Evolutionary conservation across 345 rosid species (phyloP).

Genomic region (Schrenkiella parvula): DNA sequence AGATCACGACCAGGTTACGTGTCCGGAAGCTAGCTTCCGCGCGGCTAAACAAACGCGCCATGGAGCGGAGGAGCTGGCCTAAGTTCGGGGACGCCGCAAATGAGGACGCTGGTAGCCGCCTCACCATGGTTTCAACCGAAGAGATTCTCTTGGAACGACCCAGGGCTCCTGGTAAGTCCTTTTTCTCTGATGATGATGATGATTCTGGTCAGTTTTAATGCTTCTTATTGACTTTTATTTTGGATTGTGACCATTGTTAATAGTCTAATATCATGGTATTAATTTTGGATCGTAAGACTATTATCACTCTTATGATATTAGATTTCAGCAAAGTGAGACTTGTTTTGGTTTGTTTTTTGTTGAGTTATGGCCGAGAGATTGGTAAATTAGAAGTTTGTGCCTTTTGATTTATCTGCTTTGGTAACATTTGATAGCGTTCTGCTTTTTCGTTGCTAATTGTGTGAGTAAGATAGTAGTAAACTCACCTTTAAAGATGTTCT

Average conservation of each 20-base stretch:
- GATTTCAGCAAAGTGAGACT: not conserved
- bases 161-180: conserved; percentile 45
- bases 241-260: no score
- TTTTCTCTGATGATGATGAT: not conserved
- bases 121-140: conserved; percentile 77
- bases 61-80: conserved; percentile 61
- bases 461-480: not conserved
- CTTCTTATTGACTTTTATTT: not conserved
- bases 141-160: conserved; percentile 66
- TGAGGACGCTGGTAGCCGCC: conserved; percentile 57
- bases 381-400: not conserved
- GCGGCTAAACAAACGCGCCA: conserved; percentile 50
- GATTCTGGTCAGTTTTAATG: not conserved
- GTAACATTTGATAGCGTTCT: not conserved
- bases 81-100: conserved; percentile 75
- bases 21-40: conserved; percentile 60
- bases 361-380: not conserved
- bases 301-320: no score
- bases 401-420: not conserved
- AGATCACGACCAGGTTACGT: conserved; percentile 59
- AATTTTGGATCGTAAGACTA: no score
- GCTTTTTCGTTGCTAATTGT: not conserved
- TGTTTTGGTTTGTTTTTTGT: not conserved
- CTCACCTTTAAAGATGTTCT: not conserved
- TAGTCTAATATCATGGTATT: no score